These are phyloP conservation scores for Phalaenopsis aphrodite DNA, from an alignment of 106 monocot species.

Conservation along the genomic window DNA sequence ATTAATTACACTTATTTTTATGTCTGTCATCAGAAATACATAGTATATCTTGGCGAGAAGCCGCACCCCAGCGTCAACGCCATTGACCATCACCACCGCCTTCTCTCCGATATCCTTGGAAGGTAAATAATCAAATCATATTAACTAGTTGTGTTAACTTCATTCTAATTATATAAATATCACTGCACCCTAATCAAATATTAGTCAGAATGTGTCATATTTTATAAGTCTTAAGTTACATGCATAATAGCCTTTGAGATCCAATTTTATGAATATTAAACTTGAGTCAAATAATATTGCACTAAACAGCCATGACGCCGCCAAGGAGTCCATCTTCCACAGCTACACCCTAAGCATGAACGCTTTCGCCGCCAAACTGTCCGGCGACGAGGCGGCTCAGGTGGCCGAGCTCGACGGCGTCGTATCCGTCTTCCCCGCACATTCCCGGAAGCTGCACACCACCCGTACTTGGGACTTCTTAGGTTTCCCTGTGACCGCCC, in stretches of 20 bases:
- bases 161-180: too few relatives aligned
- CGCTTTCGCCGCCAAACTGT: slow-evolving; percentile 28
- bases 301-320: slow-evolving; percentile 7
- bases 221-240: too few relatives aligned
- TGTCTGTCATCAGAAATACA: too few relatives aligned
- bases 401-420: slow-evolving; percentile 13
- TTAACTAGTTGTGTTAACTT: too few relatives aligned
- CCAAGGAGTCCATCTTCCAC: slow-evolving; percentile 11
- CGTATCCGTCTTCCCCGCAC: slow-evolving; percentile 30
- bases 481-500: slow-evolving; percentile 14
- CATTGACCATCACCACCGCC: slow-evolving; percentile 8
- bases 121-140: neutral
- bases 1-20: too few relatives aligned
- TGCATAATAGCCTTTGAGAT: too few relatives aligned
- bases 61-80: neutral
- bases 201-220: too few relatives aligned
- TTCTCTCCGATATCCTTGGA: slow-evolving; percentile 9
- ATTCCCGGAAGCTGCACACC: slow-evolving; percentile 17
- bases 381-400: slow-evolving; percentile 8
- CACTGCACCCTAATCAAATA: too few relatives aligned
- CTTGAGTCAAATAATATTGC: neutral
- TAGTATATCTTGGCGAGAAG: too few relatives aligned
- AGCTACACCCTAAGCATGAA: slow-evolving; percentile 34
- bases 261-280: too few relatives aligned
- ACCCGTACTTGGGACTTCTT: slow-evolving; percentile 30